Evolutionary conservation across 1,139 yeast species (phyloP), one percentile per base, ranked within the genome.

Genomic region (Geotrichum phurueaensis): DNA sequence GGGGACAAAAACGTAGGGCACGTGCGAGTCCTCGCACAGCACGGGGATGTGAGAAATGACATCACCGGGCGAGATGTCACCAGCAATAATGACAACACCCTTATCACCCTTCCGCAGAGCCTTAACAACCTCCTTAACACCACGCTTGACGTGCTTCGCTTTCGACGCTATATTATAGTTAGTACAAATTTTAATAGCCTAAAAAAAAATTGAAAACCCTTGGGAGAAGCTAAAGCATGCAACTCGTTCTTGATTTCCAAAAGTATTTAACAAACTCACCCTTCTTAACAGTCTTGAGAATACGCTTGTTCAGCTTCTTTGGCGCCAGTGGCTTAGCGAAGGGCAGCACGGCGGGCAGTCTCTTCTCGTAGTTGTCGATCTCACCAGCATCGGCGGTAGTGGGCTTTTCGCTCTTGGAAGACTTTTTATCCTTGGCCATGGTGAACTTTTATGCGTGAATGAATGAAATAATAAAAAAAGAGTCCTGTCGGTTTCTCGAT

Each of bases 61-160:
- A 74, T 95, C 99, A 60, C 94, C 85, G 60, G 99, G 99, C 58
- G 96, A 91, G 67, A 95, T 94, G 74, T 95, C 99, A 66, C 99
- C 98, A 51, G 99, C 99, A 77, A 95, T 85, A 68, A 95, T 79
- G 49, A 95, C 99, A 61, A 95, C 82, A 60, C 99, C 99, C 78
- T 94, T 94, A 75, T 92, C 98, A 67, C 98, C 98, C 78, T 94
- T 94, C 80, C 99, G 85, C 67, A 95, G 82, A 48, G 98, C 95
- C 79, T 95, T 95, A 70, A 94, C 98, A 54, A 94, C 99, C 78
- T 95, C 99, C 78, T 95, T 95, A 62, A 94, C 99, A 73, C 99
- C 99, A 77, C 99, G 84, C 80, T 91, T 92, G 70, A 95, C 97
- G 76, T 94, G 97, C 79, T 95, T 94, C 66, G 97, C 96, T 79